These are phyloP conservation scores for Tetratostichococcus sp. DNA, from an alignment of 139 green algal genomes.

Conservation along the genomic window DNA sequence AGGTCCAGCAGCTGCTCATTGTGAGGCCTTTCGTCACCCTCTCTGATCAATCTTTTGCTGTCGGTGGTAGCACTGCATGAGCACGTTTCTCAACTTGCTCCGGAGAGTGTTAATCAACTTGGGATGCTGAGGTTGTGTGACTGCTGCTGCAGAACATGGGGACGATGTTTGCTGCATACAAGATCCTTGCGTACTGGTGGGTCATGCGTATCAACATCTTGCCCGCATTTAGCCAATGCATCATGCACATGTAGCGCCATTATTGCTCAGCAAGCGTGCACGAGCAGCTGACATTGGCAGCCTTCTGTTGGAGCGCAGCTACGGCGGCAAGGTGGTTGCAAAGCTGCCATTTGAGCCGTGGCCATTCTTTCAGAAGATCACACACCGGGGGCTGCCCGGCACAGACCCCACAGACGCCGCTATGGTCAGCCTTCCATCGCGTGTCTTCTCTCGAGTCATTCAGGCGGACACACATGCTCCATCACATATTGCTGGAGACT, in stretches of 20 bases:
- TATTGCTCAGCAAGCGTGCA: no score
- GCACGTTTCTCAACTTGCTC: no score
- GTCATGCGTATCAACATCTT: no score
- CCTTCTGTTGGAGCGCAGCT: not conserved
- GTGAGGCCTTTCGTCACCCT: not conserved
- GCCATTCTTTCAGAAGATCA: conserved; percentile 4
- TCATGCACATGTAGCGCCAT: no score
- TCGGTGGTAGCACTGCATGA: no score
- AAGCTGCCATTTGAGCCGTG: conserved; percentile 21
- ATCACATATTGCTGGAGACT: no score
- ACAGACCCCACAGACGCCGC: conserved; percentile 7
- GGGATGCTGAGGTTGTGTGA: not conserved
- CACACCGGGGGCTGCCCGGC: conserved; percentile 4
- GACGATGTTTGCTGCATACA: not conserved
- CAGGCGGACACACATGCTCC: no score
- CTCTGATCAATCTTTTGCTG: no score
- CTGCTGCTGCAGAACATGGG: not conserved
- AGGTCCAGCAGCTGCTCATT: not conserved
- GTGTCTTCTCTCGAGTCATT: no score
- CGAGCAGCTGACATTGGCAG: not conserved
- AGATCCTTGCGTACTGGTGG: not conserved
- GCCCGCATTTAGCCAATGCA: no score
- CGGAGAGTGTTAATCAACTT: no score
- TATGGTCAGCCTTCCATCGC: conserved; percentile 6
- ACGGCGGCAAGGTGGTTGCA: conserved; percentile 5